These are phyloP conservation scores for Pythium pyrilobum DNA, from an alignment of 352 stramenopile species.

Conservation along the genomic window DNA sequence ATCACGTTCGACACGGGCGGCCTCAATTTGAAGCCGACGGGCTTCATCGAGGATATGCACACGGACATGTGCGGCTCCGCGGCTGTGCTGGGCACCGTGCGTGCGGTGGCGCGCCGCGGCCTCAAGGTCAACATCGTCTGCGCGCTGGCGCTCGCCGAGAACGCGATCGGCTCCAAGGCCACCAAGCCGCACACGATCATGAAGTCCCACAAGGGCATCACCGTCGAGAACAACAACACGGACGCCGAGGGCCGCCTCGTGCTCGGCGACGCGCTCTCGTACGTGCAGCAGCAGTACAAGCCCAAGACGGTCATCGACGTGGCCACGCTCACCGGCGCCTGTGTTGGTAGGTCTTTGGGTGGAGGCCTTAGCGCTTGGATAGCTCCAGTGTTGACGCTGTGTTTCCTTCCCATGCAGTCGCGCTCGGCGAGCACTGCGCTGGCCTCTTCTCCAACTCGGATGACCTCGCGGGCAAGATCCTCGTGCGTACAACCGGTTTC, in stretches of 20 bases:
- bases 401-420: constrained; percentile 58
- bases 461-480: constrained; percentile 61
- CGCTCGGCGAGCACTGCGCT: constrained; percentile 84
- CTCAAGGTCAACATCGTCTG: constrained; percentile 82
- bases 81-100: constrained; percentile 76
- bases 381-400: not conserved
- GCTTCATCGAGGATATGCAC: constrained; percentile 91
- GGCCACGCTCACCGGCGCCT: constrained; percentile 91
- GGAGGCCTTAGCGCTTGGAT: no score
- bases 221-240: constrained; percentile 91
- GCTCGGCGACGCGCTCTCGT: constrained; percentile 87
- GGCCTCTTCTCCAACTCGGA: constrained; percentile 92
- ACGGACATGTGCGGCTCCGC: constrained; percentile 90
- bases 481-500: constrained; percentile 23
- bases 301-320: constrained; percentile 93
- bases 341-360: constrained; percentile 56
- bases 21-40: constrained; percentile 92
- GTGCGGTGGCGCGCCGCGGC: constrained; percentile 55
- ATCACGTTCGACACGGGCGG: constrained; percentile 95
- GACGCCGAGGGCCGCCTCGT: constrained; percentile 91
- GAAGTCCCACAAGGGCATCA: constrained; percentile 87
- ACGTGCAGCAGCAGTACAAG: constrained; percentile 84
- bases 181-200: constrained; percentile 86
- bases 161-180: constrained; percentile 82
- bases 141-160: constrained; percentile 74